A percentile compares a stretch with the other conserved stretches of the same genome.
Evolutionary conservation across 106 monocot species (phyloP).

Genomic region (Alisma plantagoaquatica): DNA sequence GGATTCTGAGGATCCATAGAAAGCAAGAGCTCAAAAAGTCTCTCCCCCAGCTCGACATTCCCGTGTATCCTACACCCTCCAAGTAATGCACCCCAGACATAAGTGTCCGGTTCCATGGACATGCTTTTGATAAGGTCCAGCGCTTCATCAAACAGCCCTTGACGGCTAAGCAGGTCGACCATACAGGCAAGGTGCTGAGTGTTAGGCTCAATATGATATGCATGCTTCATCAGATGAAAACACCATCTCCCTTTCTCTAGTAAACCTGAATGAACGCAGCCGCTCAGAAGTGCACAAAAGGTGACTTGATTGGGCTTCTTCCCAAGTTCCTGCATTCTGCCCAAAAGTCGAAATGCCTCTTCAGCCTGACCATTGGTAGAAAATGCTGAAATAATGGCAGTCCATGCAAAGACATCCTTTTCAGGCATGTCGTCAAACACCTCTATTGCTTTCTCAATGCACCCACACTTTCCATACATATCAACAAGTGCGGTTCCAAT

Average conservation of each 20-base stretch:
- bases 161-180: slow-evolving; percentile 39
- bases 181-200: slow-evolving; percentile 33
- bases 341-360: slow-evolving; percentile 21
- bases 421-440: slow-evolving; percentile 20
- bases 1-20: slow-evolving; percentile 28
- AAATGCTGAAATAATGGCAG: slow-evolving; percentile 32
- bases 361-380: slow-evolving; percentile 26
- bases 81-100: slow-evolving; percentile 46
- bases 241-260: slow-evolving; percentile 27
- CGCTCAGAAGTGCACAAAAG: slow-evolving; percentile 32
- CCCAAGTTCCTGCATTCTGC: slow-evolving; percentile 21
- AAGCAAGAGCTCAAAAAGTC: slow-evolving; percentile 20
- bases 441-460: slow-evolving; percentile 22
- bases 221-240: slow-evolving; percentile 21
- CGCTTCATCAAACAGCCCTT: slow-evolving; percentile 31
- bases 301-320: slow-evolving; percentile 29
- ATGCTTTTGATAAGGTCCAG: slow-evolving; percentile 27
- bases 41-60: slow-evolving; percentile 29
- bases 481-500: slow-evolving; percentile 32
- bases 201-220: slow-evolving; percentile 25
- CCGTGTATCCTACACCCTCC: slow-evolving; percentile 38
- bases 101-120: slow-evolving; percentile 36
- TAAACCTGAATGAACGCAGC: slow-evolving; percentile 30
- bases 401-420: slow-evolving; percentile 41
- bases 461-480: slow-evolving; percentile 51